These are phyloP conservation scores for Eremochloa ophiuroides DNA, from an alignment of 176 grass and related monocot genomes.

Conservation along the genomic window DNA sequence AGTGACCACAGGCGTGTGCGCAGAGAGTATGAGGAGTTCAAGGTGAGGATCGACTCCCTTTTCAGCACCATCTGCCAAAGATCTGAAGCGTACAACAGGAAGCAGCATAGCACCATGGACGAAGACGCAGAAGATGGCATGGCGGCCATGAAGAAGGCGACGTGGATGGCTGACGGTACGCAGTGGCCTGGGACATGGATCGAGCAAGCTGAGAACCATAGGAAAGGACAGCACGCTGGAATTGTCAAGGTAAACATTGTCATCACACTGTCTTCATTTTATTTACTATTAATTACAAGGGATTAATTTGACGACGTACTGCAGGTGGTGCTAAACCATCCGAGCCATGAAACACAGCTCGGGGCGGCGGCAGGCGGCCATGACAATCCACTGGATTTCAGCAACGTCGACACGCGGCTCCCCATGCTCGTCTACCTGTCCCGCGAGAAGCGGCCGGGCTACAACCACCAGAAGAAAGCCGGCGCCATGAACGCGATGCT, in stretches of 20 bases:
- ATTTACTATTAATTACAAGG: no score
- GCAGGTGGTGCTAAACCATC: slow-evolving; percentile 20
- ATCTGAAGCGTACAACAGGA: slow-evolving; percentile 25
- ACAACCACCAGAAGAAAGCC: slow-evolving; percentile 52
- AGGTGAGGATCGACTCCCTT: slow-evolving; percentile 39
- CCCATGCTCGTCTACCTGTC: slow-evolving; percentile 47
- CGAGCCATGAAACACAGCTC: not conserved
- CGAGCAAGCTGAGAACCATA: slow-evolving; percentile 27
- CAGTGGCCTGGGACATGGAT: slow-evolving; percentile 48
- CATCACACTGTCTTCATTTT: not conserved
- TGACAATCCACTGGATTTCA: slow-evolving; percentile 25
- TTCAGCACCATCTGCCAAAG: slow-evolving; percentile 22
- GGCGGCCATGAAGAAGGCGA: not conserved
- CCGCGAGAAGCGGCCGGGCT: slow-evolving; percentile 14
- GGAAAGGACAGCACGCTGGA: slow-evolving; percentile 35
- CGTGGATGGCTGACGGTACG: slow-evolving; percentile 53
- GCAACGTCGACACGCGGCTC: slow-evolving; percentile 28
- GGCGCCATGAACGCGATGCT: slow-evolving; percentile 51
- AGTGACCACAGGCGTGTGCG: slow-evolving; percentile 33
- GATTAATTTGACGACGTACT: no score
- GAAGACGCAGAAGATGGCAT: not conserved
- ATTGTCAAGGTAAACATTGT: slow-evolving; percentile 21
- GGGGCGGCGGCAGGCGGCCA: not conserved
- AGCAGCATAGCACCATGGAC: no score
- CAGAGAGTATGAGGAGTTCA: slow-evolving; percentile 46